phyloP scores from a whole-genome alignment of 768 basidiomycete genomes.

The button mushroom (Agaricus bisporus) region DNA sequence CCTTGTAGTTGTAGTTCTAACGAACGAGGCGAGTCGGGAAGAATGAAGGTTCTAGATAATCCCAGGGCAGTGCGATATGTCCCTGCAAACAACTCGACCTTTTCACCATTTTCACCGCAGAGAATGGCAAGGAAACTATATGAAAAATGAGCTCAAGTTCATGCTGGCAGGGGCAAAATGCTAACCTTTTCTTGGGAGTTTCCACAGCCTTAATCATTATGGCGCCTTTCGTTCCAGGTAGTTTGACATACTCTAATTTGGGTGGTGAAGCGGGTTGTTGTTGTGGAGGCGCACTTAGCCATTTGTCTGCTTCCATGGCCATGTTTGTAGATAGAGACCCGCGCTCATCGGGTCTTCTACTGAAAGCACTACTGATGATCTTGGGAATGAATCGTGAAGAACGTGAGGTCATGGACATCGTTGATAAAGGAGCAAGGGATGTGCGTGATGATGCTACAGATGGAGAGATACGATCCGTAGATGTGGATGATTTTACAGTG shows the following conservation, averaged over 20 bases:
- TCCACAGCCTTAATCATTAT: constrained; percentile 83
- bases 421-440: constrained; percentile 13
- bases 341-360: constrained; percentile 52
- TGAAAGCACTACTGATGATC: constrained; percentile 60
- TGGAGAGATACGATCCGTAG: constrained; percentile 15
- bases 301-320: constrained; percentile 36
- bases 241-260: constrained; percentile 87
- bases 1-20: constrained; percentile 87
- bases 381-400: constrained; percentile 66
- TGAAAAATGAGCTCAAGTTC: constrained; percentile 1
- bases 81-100: constrained; percentile 90
- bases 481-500: constrained; percentile 10
- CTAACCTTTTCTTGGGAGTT: constrained; percentile 81
- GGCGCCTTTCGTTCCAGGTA: constrained; percentile 86
- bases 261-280: constrained; percentile 48
- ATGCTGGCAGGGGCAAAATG: background rate
- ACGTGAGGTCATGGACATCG: constrained; percentile 31
- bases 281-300: constrained; percentile 5
- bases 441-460: constrained; percentile 20
- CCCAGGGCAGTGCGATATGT: constrained; percentile 86
- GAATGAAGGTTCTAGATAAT: constrained; percentile 87
- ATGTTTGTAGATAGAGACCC: constrained; percentile 32
- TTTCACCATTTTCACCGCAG: constrained; percentile 88
- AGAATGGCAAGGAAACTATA: constrained; percentile 89
- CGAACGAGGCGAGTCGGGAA: constrained; percentile 85